Base-by-base conservation (phyloP, 352 stramenopile species). In the Phytophthora macrochlamydospora region DNA sequence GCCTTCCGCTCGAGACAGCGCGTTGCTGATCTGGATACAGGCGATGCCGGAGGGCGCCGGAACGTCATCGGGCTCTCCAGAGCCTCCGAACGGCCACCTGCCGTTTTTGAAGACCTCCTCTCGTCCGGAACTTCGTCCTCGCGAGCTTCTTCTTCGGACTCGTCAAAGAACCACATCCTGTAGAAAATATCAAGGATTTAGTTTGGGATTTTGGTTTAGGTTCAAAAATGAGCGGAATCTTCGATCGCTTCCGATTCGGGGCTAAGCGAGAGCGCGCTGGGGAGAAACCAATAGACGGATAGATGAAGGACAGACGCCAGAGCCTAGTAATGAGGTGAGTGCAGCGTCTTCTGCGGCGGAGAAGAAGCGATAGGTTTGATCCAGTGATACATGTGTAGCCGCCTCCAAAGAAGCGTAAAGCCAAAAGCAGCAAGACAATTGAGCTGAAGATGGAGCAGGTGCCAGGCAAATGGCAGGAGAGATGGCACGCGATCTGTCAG, bases 401-500 rank as follows among this genome's bases (percentile, higher is more conserved):
- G 8, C 6, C 29, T 44, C 37, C 35, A 24, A 32, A 7, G 0
- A 69, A 75, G 56, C 18, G 18, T 24, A 54, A 55, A 42, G 3
- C 30, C 4, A 33, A 12, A 13, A 51, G 57, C 48, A 76, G 69
- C 14, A 50, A 51, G n/a, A 24, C 18, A 54, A 48, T 8, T 28
- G 57, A 31, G 55, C 45, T 7, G 37, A 61, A 44, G 51, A 33
- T 30, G 42, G 57, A 12, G 43, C 44, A 18, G 18, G 7, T 6
- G n/a, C 38, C 14, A 18, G 45, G 56, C 46, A 91, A 91, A 59
- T 95, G 87, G 87, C 87, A 93, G 59, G 87, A 95, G 74, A 81
- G 87, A 13, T 95, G 85, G 81, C 87, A 92, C 33, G 72, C 59
- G 37, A 92, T 95, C 62, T 95, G 87, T 54, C 42, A 73, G 38